phyloP scores from a whole-genome alignment of 306 rosid genomes.

The Morella rubra region DNA sequence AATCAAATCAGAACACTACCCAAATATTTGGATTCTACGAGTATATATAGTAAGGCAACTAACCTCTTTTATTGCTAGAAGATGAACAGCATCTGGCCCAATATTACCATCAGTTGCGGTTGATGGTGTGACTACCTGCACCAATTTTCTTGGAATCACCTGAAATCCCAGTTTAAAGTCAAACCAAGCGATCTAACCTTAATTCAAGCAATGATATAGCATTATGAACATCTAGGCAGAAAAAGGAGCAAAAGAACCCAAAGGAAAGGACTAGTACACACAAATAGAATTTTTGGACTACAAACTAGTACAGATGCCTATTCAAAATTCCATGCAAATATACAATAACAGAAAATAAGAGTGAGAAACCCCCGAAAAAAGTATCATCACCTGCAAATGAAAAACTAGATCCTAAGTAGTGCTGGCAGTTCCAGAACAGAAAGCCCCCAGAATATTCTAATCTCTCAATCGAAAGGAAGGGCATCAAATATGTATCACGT shows the following conservation, averaged over 20 bases:
- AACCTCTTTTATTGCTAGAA: slow-evolving; percentile 91
- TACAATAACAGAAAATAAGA: not conserved
- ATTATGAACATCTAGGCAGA: slow-evolving; percentile 16
- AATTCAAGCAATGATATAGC: not conserved
- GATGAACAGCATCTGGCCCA: slow-evolving; percentile 88
- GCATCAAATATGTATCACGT: not conserved
- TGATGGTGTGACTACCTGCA: slow-evolving; percentile 88
- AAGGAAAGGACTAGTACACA: not conserved
- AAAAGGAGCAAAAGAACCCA: not conserved
- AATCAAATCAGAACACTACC: slow-evolving; percentile 5
- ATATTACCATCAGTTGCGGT: slow-evolving; percentile 65
- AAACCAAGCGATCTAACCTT: slow-evolving; percentile 22
- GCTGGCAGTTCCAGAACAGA: not conserved
- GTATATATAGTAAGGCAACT: not conserved
- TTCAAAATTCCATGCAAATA: not conserved
- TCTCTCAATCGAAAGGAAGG: not conserved
- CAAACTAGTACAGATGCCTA: not conserved
- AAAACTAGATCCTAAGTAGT: not conserved
- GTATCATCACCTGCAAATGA: not conserved
- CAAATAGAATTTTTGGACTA: not conserved
- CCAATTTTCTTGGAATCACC: slow-evolving; percentile 71
- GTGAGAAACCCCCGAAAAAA: not conserved
- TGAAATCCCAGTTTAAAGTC: slow-evolving; percentile 33
- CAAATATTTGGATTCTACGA: slow-evolving; percentile 6
- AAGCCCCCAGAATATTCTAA: not conserved